Base-by-base conservation (phyloP, 2,329 filamentous ascomycete species). In the Diaporthe amygdali region DNA sequence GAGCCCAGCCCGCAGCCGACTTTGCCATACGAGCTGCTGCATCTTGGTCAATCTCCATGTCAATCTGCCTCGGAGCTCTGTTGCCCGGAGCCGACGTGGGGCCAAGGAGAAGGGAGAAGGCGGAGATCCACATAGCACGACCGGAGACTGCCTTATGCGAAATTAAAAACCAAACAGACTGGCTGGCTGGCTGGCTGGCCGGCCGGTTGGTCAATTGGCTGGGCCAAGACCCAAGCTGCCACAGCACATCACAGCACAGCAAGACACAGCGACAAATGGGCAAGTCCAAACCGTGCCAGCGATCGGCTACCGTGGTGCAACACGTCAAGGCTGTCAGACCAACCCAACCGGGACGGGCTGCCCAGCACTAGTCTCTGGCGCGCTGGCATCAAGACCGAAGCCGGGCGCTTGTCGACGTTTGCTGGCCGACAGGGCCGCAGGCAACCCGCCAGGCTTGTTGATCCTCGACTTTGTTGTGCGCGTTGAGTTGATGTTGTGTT, bases 111-210 rank as follows among this genome's bases (percentile, higher is more conserved):
- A 25, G 27, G 66, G 37, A 59, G n/a, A 46, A 22, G 34, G 54
- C n/a, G 44, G 49, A 34, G 56, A 44, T 44, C 54, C 32, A 61
- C 39, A 61, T n/a, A 10, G 17, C 10, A 15, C 37, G 32, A 37
- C 51, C 30, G 32, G 59, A 64, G 59, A 3, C 59, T 63, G 41
- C 59, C 47, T 27, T 12, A 63, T 63, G 59, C 59, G 59, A 63
- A 30, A 63, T 63, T 47, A 63, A 63, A 63, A 63, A 63, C 59
- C 59, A 63, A 63, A 63, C 59, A 49, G 41, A 27, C 59, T 34
- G 20, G 12, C 27, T 7, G 17, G 39, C 12, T n/a, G n/a, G n/a
- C n/a, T n/a, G n/a, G n/a, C n/a, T n/a, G n/a, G n/a, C n/a, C n/a
- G n/a, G n/a, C n/a, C n/a, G n/a, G n/a, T n/a, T n/a, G n/a, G n/a